Base-by-base conservation (phyloP, 108 stramenopile species). In the Cyclotella atomus region DNA sequence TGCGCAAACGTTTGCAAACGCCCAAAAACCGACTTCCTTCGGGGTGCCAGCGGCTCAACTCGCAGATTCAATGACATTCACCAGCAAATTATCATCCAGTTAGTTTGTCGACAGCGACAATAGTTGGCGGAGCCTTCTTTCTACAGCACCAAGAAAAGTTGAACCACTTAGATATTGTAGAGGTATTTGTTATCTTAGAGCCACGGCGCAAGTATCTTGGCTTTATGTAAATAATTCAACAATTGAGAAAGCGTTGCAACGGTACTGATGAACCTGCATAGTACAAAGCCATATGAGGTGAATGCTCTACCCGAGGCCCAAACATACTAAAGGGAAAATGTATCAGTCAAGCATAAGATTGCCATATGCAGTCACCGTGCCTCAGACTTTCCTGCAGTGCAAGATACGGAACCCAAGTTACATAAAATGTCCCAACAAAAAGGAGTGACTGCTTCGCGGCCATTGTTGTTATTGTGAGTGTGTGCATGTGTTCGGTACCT, bases 241-340 rank as follows among this genome's bases (percentile, higher is more conserved):
- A 35, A 20, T 73, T 73, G 33, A 63, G 50, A 50, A 73, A 65
- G 2, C 72, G 63, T 35, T 73, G 72, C 54, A 68, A 16, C 3
- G 70, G 70, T 12, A 71, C 70, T 15, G 49, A 33, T 12, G 59
- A 19, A 32, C 36, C 70, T 23, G 70, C 70, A 61, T 24, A 61
- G 0, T 19, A 71, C 32, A 19, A 71, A 62, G 10, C 70, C 70
- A 34, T 71, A 71, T 3, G 32, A 35, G 5, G 60, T 23, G 24
- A 61, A 71, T 12, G 70, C 35, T 45, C 25, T 24, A 2, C 70
- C 70, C n/a, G 59, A 41, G 6, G 70, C 57, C 70, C 70, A 71
- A 8, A 62, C 23, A 23, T 28, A 71, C 34, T 71, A 59, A 23
- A 50, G 45, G 65, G 43, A 27, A 35, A 35, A 38, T 16, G n/a